Evolutionary conservation across 805 yeast species (phyloP).

Genomic region (Saccharomycopsis schoenii): DNA sequence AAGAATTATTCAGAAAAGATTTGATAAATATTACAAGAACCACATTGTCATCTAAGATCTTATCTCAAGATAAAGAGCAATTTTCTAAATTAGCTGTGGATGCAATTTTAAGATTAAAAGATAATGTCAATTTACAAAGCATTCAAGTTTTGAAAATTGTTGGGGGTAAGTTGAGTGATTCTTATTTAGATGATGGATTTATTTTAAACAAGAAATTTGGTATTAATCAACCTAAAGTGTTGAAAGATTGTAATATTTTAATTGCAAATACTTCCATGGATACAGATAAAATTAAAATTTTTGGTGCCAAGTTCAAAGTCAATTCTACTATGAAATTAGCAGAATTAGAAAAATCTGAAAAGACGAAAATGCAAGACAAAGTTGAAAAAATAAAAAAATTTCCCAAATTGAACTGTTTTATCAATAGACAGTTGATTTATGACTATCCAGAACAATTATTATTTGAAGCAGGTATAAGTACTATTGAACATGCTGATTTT

Average conservation of each 20-base stretch:
- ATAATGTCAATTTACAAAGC: conserved; percentile 80
- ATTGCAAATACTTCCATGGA: conserved; percentile 95
- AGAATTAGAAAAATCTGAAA: conserved; percentile 88
- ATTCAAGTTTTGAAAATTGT: conserved; percentile 88
- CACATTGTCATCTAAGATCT: conserved; percentile 84
- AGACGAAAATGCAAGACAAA: conserved; percentile 82
- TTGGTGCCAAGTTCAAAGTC: conserved; percentile 96
- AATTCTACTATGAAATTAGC: conserved; percentile 92
- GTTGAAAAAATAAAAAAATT: conserved; percentile 83
- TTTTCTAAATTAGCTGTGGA: conserved; percentile 89
- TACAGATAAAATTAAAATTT: conserved; percentile 93
- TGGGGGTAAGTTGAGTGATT: conserved; percentile 88
- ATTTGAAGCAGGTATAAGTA: conserved; percentile 75
- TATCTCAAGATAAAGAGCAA: conserved; percentile 88
- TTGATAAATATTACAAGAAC: conserved; percentile 84
- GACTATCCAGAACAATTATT: conserved; percentile 97
- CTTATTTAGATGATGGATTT: conserved; percentile 93
- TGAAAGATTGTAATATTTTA: conserved; percentile 75
- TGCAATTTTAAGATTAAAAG: conserved; percentile 80
- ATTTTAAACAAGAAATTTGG: conserved; percentile 88
- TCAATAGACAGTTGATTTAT: conserved; percentile 92
- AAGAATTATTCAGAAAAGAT: conserved; percentile 60
- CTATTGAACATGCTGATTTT: conserved; percentile 97
- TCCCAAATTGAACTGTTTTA: conserved; percentile 72
- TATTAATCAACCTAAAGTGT: conserved; percentile 79